These are phyloP conservation scores for Alternaria sp. DNA, from an alignment of 2,329 filamentous ascomycete genomes.

Conservation along the genomic window DNA sequence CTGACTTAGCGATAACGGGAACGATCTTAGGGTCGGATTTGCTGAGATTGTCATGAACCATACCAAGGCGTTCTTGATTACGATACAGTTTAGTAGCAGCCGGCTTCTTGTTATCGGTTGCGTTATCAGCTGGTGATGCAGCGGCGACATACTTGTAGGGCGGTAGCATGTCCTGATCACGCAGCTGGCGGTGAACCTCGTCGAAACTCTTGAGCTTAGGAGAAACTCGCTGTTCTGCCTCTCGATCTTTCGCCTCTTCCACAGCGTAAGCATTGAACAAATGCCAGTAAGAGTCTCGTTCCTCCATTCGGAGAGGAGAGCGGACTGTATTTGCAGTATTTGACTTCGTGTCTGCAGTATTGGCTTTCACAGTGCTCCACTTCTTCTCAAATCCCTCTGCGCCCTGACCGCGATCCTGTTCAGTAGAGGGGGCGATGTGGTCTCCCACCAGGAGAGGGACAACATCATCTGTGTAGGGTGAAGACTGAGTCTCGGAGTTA, in stretches of 20 bases:
- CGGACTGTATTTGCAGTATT: neutral
- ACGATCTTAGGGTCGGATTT: neutral
- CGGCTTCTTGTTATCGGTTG: neutral
- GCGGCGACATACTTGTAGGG: neutral
- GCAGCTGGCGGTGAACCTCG: neutral
- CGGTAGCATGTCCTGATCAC: neutral
- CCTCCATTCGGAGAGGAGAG: neutral
- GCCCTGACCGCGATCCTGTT: neutral
- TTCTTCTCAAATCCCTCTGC: neutral
- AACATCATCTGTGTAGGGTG: neutral
- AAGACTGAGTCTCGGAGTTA: neutral
- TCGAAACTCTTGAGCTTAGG: constrained; percentile 9
- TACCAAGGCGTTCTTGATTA: neutral
- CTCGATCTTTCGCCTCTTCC: neutral
- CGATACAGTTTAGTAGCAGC: too few species aligned
- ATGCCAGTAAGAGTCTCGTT: neutral
- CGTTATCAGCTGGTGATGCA: neutral
- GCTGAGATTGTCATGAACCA: neutral
- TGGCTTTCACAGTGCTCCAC: constrained; percentile 5
- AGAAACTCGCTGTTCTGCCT: neutral
- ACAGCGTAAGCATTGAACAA: neutral
- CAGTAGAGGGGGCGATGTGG: neutral
- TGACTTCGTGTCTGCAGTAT: neutral
- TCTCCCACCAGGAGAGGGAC: neutral
- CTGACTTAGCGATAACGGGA: neutral